These are phyloP conservation scores for Xylaria flabelliformis DNA, from an alignment of 495 filamentous ascomycete genomes.

Conservation along the genomic window DNA sequence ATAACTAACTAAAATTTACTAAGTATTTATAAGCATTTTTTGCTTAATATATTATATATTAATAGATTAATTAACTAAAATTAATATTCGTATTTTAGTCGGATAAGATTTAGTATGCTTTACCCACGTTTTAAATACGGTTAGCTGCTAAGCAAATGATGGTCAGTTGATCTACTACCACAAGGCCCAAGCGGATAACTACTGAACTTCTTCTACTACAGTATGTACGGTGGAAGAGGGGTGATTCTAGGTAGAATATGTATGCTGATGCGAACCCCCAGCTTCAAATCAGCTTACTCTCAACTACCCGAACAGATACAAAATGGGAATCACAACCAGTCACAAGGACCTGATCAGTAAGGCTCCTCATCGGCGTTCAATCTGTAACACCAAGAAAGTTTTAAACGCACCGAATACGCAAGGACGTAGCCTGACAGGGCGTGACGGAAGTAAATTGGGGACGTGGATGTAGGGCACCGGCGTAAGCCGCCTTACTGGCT, in stretches of 20 bases:
- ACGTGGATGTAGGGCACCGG: slow-evolving; percentile 21
- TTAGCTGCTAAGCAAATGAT: no score
- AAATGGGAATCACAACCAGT: slow-evolving; percentile 3
- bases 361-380: background rate
- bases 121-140: no score
- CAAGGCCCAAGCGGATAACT: slow-evolving; percentile 17
- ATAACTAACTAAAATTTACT: no score
- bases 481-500: slow-evolving; percentile 37
- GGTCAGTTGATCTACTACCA: no score
- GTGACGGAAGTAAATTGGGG: slow-evolving; percentile 22
- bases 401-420: slow-evolving; percentile 6
- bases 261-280: slow-evolving; percentile 13
- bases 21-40: no score
- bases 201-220: background rate
- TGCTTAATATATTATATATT: no score
- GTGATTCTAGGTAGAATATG: slow-evolving; percentile 18
- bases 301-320: background rate
- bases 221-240: background rate
- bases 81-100: no score
- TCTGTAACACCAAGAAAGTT: background rate
- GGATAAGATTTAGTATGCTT: no score
- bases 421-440: slow-evolving; percentile 1
- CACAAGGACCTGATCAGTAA: background rate
- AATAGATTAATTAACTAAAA: no score
- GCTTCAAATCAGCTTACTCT: slow-evolving; percentile 18